Conservation (phyloP, 2,329 filamentous ascomycete species). For the Ascochyta lentis region DNA sequence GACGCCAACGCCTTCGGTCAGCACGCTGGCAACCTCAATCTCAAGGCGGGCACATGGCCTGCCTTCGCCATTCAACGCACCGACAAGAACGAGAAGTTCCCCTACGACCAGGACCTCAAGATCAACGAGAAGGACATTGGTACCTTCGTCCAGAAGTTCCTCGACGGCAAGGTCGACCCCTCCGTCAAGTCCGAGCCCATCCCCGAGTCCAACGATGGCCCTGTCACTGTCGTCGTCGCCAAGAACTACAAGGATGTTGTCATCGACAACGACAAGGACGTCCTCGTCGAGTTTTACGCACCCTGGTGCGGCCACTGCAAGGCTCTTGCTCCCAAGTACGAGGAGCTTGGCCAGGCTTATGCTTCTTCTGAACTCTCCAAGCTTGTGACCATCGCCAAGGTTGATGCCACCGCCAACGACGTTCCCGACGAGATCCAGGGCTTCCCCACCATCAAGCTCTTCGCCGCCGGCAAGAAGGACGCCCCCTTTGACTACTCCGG, state of each 20-base stretch:
- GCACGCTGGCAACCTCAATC: slow-evolving; percentile 95
- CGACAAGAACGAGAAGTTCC: slow-evolving; percentile 95
- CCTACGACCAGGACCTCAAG: slow-evolving; percentile 83
- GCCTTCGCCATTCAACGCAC: slow-evolving; percentile 97
- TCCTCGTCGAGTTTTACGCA: slow-evolving; percentile 97
- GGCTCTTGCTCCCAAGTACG: slow-evolving; percentile 71
- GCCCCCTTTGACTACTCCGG: slow-evolving; percentile 86
- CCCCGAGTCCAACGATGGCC: slow-evolving; percentile 89
- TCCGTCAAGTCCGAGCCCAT: slow-evolving; percentile 99
- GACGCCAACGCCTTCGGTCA: slow-evolving; percentile 93
- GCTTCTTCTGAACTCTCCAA: slow-evolving; percentile 57
- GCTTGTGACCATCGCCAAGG: slow-evolving; percentile 79
- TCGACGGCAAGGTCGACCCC: slow-evolving; percentile 86
- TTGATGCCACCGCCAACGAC: slow-evolving; percentile 95
- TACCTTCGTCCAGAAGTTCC: slow-evolving; percentile 85
- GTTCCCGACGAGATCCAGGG: slow-evolving; percentile 96
- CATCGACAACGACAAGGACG: slow-evolving; percentile 93
- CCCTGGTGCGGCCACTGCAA: slow-evolving; percentile 80
- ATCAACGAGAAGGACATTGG: slow-evolving; percentile 76
- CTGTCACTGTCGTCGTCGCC: slow-evolving; percentile 87
- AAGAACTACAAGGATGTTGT: slow-evolving; percentile 93
- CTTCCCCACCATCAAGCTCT: slow-evolving; percentile 99
- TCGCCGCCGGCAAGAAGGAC: slow-evolving; percentile 86
- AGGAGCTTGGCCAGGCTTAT: slow-evolving; percentile 67
- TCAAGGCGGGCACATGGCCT: slow-evolving; percentile 93